phyloP scores from a whole-genome alignment of 345 rosid species.

The Bruguiera gymnorhiza region DNA sequence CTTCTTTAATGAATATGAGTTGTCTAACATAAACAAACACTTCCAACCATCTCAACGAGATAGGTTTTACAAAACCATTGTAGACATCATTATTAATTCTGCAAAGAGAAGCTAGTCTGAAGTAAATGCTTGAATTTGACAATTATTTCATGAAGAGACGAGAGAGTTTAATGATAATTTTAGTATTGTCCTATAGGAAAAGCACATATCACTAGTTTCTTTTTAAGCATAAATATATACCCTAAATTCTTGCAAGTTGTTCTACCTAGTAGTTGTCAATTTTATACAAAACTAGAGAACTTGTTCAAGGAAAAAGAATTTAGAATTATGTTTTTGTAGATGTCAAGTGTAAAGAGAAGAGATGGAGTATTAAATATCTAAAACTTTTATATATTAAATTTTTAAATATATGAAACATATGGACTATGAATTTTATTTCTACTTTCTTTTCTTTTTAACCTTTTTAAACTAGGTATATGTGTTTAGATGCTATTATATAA shows the following conservation, averaged over 20 bases:
- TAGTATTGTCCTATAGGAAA: constrained; percentile 78
- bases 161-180: constrained; percentile 79
- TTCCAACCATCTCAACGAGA: constrained; percentile 60
- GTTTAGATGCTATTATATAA: too few relatives aligned
- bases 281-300: constrained; percentile 4
- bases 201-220: constrained; percentile 11
- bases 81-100: constrained; percentile 58
- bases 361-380: too few relatives aligned
- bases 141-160: constrained; percentile 74
- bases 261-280: constrained; percentile 5
- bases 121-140: constrained; percentile 83
- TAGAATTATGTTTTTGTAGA: too few relatives aligned
- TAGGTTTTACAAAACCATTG: constrained; percentile 47
- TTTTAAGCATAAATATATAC: too few relatives aligned
- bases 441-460: too few relatives aligned
- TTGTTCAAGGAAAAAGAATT: not conserved
- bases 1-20: constrained; percentile 78
- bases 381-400: too few relatives aligned
- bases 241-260: too few relatives aligned
- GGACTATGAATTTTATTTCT: too few relatives aligned
- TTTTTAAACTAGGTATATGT: too few relatives aligned
- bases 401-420: too few relatives aligned
- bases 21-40: constrained; percentile 70
- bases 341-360: too few relatives aligned
- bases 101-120: constrained; percentile 71